Conservation (phyloP, 768 basidiomycete genomes). For the Dentipellis sp. region DNA sequence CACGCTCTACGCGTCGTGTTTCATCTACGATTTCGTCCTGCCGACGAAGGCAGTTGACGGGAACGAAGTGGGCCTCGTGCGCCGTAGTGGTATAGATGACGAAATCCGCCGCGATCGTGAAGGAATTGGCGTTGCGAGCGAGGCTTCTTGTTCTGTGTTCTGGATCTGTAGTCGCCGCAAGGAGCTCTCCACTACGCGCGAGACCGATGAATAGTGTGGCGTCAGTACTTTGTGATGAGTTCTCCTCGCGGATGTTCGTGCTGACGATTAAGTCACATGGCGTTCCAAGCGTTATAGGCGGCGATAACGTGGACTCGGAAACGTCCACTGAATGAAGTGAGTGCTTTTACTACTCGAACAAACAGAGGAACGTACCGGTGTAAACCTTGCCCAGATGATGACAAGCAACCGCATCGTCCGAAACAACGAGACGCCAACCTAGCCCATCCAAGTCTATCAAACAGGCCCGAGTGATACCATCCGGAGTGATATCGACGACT, state of each 20-base stretch:
- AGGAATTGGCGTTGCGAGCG: slow-evolving; percentile 58
- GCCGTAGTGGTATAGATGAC: slow-evolving; percentile 78
- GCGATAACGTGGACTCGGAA: too few species aligned
- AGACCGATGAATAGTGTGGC: slow-evolving; percentile 7
- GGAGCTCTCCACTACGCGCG: slow-evolving; percentile 6
- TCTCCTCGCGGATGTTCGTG: background rate
- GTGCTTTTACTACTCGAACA: background rate
- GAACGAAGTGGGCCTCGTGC: slow-evolving; percentile 73
- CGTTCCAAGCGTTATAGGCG: too few species aligned
- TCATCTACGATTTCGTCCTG: slow-evolving; percentile 25
- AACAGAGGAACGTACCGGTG: slow-evolving; percentile 4
- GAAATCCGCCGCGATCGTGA: slow-evolving; percentile 63
- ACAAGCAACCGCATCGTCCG: background rate
- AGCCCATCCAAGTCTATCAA: slow-evolving; percentile 5
- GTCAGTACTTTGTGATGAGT: background rate
- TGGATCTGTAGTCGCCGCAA: slow-evolving; percentile 1
- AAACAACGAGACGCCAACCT: slow-evolving; percentile 23
- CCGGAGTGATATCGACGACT: slow-evolving; percentile 2
- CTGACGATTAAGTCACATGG: too few species aligned
- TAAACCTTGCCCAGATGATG: slow-evolving; percentile 10
- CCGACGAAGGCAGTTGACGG: slow-evolving; percentile 29
- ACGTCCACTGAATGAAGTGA: too few species aligned
- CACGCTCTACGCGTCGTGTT: slow-evolving; percentile 78
- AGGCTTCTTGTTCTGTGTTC: slow-evolving; percentile 23
- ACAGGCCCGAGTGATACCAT: background rate